These are phyloP conservation scores for Chaetomium globosum DNA, from an alignment of 2,329 filamentous ascomycete genomes.

Conservation along the genomic window DNA sequence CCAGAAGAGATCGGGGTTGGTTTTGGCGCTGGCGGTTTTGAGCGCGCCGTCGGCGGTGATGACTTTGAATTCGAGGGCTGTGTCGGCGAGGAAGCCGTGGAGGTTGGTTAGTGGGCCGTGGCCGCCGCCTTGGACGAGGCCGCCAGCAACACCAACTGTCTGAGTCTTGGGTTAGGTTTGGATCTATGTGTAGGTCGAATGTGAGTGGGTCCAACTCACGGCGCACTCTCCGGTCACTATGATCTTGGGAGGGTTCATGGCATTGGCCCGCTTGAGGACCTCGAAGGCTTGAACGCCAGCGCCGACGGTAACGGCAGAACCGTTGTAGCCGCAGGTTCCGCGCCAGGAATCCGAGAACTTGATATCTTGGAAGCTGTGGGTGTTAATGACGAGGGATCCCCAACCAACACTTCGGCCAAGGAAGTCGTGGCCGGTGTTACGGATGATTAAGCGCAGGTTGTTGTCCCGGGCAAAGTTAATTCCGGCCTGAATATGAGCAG, in stretches of 20 bases:
- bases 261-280: slow-evolving; percentile 47
- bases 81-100: slow-evolving; percentile 53
- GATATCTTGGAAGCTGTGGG: slow-evolving; percentile 55
- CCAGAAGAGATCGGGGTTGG: slow-evolving; percentile 60
- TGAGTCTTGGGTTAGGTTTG: slow-evolving; percentile 25
- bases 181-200: background rate
- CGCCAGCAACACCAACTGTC: slow-evolving; percentile 63
- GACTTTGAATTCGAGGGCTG: slow-evolving; percentile 52
- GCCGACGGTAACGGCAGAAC: slow-evolving; percentile 54
- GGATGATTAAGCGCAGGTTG: slow-evolving; percentile 57
- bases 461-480: slow-evolving; percentile 48
- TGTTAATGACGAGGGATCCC: slow-evolving; percentile 61
- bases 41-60: slow-evolving; percentile 51
- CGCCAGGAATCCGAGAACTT: slow-evolving; percentile 44
- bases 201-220: slow-evolving; percentile 37
- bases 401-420: slow-evolving; percentile 64
- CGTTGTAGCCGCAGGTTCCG: slow-evolving; percentile 47
- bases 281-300: slow-evolving; percentile 56
- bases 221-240: slow-evolving; percentile 58
- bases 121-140: slow-evolving; percentile 62
- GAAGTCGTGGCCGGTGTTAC: slow-evolving; percentile 61
- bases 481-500: slow-evolving; percentile 41
- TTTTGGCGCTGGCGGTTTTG: slow-evolving; percentile 46
- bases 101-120: slow-evolving; percentile 52
- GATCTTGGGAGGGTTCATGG: slow-evolving; percentile 44